These are phyloP conservation scores for Termitomyces sp. DNA, from an alignment of 768 basidiomycete species.

Conservation along the genomic window DNA sequence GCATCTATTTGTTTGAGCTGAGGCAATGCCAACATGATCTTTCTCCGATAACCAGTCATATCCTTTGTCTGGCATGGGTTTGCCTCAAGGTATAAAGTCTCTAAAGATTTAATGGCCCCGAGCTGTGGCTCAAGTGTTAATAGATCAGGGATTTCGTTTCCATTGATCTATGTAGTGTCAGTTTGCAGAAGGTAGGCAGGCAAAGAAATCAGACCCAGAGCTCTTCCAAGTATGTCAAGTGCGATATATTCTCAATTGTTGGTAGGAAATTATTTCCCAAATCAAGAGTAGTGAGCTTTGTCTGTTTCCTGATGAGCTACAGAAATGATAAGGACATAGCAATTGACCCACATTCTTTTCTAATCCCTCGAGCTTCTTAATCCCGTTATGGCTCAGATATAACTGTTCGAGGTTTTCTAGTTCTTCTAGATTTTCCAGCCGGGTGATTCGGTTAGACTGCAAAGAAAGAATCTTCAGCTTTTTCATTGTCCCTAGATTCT, in stretches of 20 bases:
- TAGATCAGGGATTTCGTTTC: constrained; percentile 78
- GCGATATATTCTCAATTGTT: constrained; percentile 75
- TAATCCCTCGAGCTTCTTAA: constrained; percentile 78
- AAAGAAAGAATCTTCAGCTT: constrained; percentile 82
- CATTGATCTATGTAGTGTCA: constrained; percentile 56
- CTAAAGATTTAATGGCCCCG: constrained; percentile 49
- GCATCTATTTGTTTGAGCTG: constrained; percentile 94
- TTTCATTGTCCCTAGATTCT: constrained; percentile 69
- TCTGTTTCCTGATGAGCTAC: constrained; percentile 21
- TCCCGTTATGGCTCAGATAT: constrained; percentile 92
- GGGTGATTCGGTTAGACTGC: constrained; percentile 90
- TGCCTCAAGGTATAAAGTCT: constrained; percentile 91
- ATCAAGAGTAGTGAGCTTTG: constrained; percentile 80
- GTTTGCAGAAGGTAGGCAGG: not conserved
- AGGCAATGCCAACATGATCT: constrained; percentile 83
- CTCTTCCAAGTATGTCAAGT: constrained; percentile 76
- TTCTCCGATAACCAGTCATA: constrained; percentile 75
- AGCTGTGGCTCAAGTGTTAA: constrained; percentile 64
- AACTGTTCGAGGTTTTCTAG: constrained; percentile 78
- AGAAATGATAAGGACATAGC: not conserved
- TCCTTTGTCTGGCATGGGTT: constrained; percentile 88
- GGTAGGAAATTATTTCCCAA: constrained; percentile 81
- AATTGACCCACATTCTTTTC: constrained; percentile 64
- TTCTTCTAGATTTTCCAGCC: constrained; percentile 73
- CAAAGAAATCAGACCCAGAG: constrained; percentile 72